Evolutionary conservation across 2,329 filamentous ascomycete genomes (phyloP).

Genomic region (Cadophora sp.): DNA sequence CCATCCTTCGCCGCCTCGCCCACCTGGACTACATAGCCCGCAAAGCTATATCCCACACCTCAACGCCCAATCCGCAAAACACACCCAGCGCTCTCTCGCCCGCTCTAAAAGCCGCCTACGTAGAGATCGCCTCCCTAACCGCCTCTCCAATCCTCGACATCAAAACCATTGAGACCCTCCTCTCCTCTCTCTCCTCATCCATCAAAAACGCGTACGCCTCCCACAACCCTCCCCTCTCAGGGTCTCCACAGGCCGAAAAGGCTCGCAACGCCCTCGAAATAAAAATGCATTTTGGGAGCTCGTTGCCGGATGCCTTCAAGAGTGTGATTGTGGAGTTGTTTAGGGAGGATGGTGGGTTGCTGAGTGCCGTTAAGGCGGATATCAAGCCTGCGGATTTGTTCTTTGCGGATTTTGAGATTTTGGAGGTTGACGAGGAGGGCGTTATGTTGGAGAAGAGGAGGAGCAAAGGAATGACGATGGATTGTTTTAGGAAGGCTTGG

Average conservation of each 20-base stretch:
- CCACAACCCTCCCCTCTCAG: slow-evolving; percentile 30
- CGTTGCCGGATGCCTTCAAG: slow-evolving; percentile 43
- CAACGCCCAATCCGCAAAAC: slow-evolving; percentile 24
- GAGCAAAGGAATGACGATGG: slow-evolving; percentile 38
- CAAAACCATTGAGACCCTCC: slow-evolving; percentile 42
- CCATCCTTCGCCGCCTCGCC: slow-evolving; percentile 68
- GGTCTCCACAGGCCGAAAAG: slow-evolving; percentile 32
- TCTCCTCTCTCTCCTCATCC: slow-evolving; percentile 36
- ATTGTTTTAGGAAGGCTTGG: slow-evolving; percentile 43
- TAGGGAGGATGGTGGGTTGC: slow-evolving; percentile 31
- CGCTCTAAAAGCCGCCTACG: slow-evolving; percentile 40
- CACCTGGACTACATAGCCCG: slow-evolving; percentile 56
- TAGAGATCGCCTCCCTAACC: slow-evolving; percentile 43
- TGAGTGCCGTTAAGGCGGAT: slow-evolving; percentile 39
- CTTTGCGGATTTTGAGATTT: slow-evolving; percentile 44
- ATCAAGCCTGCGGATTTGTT: slow-evolving; percentile 44
- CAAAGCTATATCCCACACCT: slow-evolving; percentile 38
- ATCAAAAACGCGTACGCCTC: slow-evolving; percentile 41
- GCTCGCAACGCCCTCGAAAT: slow-evolving; percentile 42
- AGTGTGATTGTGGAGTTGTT: slow-evolving; percentile 43
- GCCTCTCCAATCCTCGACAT: slow-evolving; percentile 39
- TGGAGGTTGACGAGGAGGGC: slow-evolving; percentile 44
- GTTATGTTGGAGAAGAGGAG: slow-evolving; percentile 31
- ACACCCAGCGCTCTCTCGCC: slow-evolving; percentile 29
- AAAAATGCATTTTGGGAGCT: slow-evolving; percentile 43